Evolutionary conservation across 1,284 basidiomycete species (phyloP), one percentile per base, ranked within the genome.

Genomic region (Heliocybe sulcata): DNA sequence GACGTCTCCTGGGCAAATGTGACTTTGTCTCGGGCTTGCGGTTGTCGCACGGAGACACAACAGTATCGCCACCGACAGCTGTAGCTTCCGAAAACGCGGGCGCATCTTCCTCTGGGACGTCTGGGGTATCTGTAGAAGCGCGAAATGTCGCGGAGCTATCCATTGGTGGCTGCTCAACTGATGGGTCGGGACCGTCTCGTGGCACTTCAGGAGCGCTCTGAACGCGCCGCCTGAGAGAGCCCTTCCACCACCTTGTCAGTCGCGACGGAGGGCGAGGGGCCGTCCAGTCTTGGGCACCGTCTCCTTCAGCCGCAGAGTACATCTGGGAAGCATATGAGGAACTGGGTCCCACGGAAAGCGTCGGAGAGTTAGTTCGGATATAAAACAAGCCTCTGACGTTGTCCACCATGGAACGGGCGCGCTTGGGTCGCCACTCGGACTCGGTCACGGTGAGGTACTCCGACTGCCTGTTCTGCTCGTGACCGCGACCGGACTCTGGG

Each of bases 151-250:
- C 38, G 12, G 16, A 42, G 12, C 12, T 16, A 20, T 42, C 38
- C 38, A 42, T 16, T n/a, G 16, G 29, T 6, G 29, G 4, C 16
- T 4, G 42, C n/a, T 4, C 11, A 29, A 29, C 22, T n/a, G 11
- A 9, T 49, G 22, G 4, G 23, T 10, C 16, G 42, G 42, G 8
- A 26, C 56, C 52, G 25, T 59, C 57, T 12, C 42, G 19, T 2
- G 71, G 67, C 12, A 69, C 69, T 31, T 77, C 69, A 19, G 81
- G 77, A 0, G 76, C 76, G 58, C 79, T 81, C 59, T 74, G 75
- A 45, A 73, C 70, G 53, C 79, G 71, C 26, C 75, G 73, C 51
- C 77, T 77, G 42, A 77, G 63, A 20, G 77, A 72, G 22, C 72
- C 73, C 60, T 71, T 73, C 35, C 73, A 72, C 72, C 75, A 75